Evolutionary conservation across 352 stramenopile genomes (phyloP).

Genomic region (Hyaloperonospora brassicae): DNA sequence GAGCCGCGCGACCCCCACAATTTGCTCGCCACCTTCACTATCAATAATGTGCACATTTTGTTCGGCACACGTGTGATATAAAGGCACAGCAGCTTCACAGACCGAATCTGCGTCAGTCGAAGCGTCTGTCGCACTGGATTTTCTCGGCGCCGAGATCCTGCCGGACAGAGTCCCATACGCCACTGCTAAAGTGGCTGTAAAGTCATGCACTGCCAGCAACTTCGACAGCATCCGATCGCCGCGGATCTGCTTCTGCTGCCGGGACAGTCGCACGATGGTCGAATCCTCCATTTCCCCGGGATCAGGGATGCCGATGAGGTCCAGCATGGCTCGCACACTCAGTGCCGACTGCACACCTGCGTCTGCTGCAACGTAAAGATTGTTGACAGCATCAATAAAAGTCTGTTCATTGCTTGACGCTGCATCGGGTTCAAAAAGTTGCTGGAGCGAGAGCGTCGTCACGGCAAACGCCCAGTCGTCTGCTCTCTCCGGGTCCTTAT

Average conservation of each 20-base stretch:
- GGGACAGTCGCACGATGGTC: constrained; percentile 10
- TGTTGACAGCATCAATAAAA: constrained; percentile 37
- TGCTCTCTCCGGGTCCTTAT: constrained; percentile 9
- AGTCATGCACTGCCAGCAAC: constrained; percentile 32
- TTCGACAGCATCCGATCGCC: constrained; percentile 28
- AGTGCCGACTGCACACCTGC: constrained; percentile 34
- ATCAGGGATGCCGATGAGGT: constrained; percentile 40
- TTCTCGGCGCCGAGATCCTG: constrained; percentile 16
- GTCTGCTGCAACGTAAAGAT: constrained; percentile 38
- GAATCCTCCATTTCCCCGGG: constrained; percentile 15
- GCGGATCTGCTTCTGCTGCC: constrained; percentile 22
- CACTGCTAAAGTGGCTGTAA: constrained; percentile 50
- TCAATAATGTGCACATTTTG: constrained; percentile 46
- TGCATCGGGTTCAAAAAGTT: constrained; percentile 42
- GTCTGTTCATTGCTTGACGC: constrained; percentile 9
- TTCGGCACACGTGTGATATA: constrained; percentile 52
- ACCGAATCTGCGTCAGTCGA: constrained; percentile 5
- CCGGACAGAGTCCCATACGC: constrained; percentile 44
- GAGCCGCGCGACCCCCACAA: constrained; percentile 35
- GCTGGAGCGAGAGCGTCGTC: constrained; percentile 50
- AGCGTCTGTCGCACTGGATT: not conserved
- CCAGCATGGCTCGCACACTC: constrained; percentile 44
- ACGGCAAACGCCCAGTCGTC: constrained; percentile 46
- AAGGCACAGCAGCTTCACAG: constrained; percentile 35
- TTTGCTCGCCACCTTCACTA: constrained; percentile 40